These are phyloP conservation scores for Cyberlindnera mycetangii DNA, from an alignment of 805 yeast species.

Conservation along the genomic window DNA sequence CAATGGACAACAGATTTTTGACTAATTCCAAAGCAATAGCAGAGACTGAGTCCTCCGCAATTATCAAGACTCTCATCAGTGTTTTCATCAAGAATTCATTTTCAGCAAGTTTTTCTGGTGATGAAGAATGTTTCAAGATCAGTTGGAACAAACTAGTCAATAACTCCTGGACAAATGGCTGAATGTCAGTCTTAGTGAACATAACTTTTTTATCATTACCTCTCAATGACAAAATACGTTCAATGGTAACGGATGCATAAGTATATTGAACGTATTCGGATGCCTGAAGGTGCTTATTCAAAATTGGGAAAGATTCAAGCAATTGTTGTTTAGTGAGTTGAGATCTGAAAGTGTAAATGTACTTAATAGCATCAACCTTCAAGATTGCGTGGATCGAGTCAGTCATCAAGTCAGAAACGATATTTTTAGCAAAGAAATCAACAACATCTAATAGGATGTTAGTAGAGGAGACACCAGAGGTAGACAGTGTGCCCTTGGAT, in stretches of 20 bases:
- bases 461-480: constrained; percentile 82
- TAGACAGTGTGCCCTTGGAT: constrained; percentile 84
- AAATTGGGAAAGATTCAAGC: constrained; percentile 71
- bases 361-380: constrained; percentile 90
- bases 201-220: constrained; percentile 51
- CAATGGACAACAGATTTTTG: constrained; percentile 65
- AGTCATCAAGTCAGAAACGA: constrained; percentile 77
- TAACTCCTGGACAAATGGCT: constrained; percentile 57
- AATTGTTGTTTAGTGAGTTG: constrained; percentile 88
- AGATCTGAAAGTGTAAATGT: constrained; percentile 84
- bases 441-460: constrained; percentile 84
- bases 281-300: constrained; percentile 66
- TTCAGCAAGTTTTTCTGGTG: constrained; percentile 92
- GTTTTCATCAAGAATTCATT: constrained; percentile 92
- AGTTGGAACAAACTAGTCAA: constrained; percentile 64
- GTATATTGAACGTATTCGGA: constrained; percentile 82
- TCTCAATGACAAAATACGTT: constrained; percentile 78
- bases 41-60: constrained; percentile 64
- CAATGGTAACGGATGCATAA: constrained; percentile 90
- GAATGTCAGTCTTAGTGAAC: constrained; percentile 71
- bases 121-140: constrained; percentile 52
- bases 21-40: constrained; percentile 45
- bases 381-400: constrained; percentile 66
- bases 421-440: constrained; percentile 73
- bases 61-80: constrained; percentile 74